These are phyloP conservation scores for Penicillium odoratum DNA, from an alignment of 495 filamentous ascomycete species.

Conservation along the genomic window DNA sequence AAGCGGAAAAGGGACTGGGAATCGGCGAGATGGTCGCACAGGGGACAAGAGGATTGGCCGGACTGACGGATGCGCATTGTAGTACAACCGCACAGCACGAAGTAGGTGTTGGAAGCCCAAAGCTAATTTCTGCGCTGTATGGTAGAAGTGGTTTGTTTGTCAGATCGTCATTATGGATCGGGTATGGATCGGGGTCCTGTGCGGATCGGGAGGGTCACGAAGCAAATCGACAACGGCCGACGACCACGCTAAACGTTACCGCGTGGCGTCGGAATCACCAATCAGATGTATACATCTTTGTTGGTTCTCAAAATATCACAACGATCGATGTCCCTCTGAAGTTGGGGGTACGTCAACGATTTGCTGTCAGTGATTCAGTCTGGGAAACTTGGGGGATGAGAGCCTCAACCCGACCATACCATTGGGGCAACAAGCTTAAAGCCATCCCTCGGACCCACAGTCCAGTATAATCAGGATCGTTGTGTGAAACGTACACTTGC, in stretches of 20 bases:
- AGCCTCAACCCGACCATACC: conserved; percentile 13
- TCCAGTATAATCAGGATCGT: neutral
- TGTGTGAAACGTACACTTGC: neutral
- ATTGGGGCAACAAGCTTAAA: neutral
- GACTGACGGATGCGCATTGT: neutral
- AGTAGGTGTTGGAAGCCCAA: neutral
- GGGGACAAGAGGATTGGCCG: neutral
- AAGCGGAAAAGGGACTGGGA: neutral
- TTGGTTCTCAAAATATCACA: too few species aligned
- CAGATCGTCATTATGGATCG: conserved; percentile 15
- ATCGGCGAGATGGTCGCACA: conserved; percentile 9
- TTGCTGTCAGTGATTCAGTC: neutral
- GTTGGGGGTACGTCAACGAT: neutral
- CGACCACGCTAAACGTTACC: neutral
- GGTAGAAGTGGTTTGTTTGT: neutral
- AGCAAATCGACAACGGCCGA: conserved; percentile 10
- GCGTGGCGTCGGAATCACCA: conserved; percentile 4
- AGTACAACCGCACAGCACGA: neutral
- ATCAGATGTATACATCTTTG: neutral
- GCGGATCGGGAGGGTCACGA: conserved; percentile 22
- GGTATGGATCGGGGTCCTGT: conserved; percentile 6
- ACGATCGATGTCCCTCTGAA: neutral
- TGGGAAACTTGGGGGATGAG: neutral
- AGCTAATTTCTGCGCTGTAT: neutral
- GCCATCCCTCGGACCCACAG: neutral